A percentile compares a stretch with the other conserved stretches of the same genome.
Evolutionary conservation across 805 yeast genomes (phyloP).

Genomic region (Schwanniomyces sp.): DNA sequence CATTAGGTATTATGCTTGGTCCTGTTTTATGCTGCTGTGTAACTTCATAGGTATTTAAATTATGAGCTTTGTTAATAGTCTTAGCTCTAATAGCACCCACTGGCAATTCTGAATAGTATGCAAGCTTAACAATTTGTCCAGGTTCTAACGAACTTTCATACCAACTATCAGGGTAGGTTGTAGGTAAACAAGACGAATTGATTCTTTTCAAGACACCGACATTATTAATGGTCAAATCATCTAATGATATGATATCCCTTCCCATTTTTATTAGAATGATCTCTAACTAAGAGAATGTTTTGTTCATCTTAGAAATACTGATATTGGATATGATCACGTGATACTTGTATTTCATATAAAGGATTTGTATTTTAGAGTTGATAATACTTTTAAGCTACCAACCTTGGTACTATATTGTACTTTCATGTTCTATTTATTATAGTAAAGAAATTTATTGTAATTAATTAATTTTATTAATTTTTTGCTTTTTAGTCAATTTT

Average conservation of each 20-base stretch:
- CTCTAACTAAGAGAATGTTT: background rate
- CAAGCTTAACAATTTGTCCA: conserved; percentile 56
- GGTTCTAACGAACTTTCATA: conserved; percentile 46
- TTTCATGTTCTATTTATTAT: too few relatives aligned
- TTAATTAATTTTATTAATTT: too few relatives aligned
- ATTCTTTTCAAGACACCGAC: conserved; percentile 58
- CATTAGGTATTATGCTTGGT: conserved; percentile 42
- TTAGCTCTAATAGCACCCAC: conserved; percentile 74
- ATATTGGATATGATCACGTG: background rate
- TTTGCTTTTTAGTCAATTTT: too few relatives aligned
- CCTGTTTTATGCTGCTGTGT: conserved; percentile 18
- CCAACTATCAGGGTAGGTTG: conserved; percentile 51
- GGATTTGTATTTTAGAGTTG: background rate
- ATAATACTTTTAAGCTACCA: too few relatives aligned
- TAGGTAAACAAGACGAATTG: conserved; percentile 52
- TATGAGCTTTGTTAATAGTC: conserved; percentile 43
- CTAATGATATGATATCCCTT: conserved; percentile 51
- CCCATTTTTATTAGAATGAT: conserved; percentile 10
- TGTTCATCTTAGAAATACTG: background rate
- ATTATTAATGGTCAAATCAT: conserved; percentile 61
- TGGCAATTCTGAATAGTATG: conserved; percentile 73
- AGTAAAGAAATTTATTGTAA: too few relatives aligned
- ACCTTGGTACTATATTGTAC: too few relatives aligned
- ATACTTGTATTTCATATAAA: background rate
- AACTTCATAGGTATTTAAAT: conserved; percentile 27